Percentiles rank a stretch among this genome's conserved stretches.
phyloP scores from a whole-genome alignment of 768 basidiomycete species.

The Boletus edulis region DNA sequence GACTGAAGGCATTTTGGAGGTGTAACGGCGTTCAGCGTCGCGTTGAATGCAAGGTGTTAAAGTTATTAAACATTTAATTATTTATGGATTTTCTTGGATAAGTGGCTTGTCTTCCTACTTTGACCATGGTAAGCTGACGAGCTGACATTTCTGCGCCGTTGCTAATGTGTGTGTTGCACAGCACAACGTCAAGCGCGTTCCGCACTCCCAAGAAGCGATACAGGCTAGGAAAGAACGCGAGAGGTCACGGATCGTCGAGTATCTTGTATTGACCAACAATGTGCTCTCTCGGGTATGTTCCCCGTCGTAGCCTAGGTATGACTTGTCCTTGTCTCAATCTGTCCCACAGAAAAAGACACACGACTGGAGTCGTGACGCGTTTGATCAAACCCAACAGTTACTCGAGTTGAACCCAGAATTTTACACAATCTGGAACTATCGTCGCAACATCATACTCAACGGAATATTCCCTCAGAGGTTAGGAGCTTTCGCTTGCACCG shows the following conservation, averaged over 20 bases:
- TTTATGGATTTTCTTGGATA: background rate
- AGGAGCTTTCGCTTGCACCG: conserved; percentile 6
- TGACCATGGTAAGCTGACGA: conserved; percentile 9
- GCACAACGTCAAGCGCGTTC: conserved; percentile 71
- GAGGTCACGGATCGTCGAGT: conserved; percentile 71
- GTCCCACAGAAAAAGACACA: conserved; percentile 57
- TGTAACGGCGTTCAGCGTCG: background rate
- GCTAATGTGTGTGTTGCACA: conserved; percentile 25
- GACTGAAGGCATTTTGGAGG: conserved; percentile 53
- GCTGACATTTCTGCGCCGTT: background rate
- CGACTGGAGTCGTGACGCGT: conserved; percentile 72
- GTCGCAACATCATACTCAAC: conserved; percentile 71
- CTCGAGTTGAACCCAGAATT: conserved; percentile 91
- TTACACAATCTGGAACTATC: conserved; percentile 95
- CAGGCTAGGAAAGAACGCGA: conserved; percentile 71
- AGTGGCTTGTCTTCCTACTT: background rate
- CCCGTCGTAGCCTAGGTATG: background rate
- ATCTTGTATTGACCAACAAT: conserved; percentile 60
- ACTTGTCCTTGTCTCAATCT: background rate
- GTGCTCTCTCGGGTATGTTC: conserved; percentile 61
- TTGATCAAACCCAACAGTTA: conserved; percentile 72
- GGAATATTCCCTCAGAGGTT: conserved; percentile 72
- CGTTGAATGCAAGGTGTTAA: no score
- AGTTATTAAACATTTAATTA: no score
- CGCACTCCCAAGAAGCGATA: conserved; percentile 56